Percentiles rank a stretch among this genome's conserved stretches.
Evolutionary conservation across 345 rosid species (phyloP).

Genomic region (Excoecaria agallocha): DNA sequence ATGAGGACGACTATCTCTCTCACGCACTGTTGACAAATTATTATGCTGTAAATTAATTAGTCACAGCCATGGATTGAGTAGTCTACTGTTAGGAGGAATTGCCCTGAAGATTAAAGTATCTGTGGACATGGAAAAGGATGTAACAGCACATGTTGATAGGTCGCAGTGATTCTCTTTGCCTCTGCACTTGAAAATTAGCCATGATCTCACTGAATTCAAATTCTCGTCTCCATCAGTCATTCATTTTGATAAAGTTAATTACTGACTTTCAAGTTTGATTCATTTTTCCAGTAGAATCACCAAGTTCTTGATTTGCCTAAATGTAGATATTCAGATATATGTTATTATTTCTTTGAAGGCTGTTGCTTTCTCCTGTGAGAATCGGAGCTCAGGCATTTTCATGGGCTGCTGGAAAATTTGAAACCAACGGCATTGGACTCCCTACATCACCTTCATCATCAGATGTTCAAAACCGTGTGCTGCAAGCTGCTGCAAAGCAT

Average conservation of each 20-base stretch:
- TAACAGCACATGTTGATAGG: too few relatives aligned
- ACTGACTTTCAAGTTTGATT: not conserved
- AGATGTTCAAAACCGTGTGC: slow-evolving; percentile 76
- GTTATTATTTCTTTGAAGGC: slow-evolving; percentile 31
- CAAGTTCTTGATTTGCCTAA: not conserved
- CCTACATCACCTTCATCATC: slow-evolving; percentile 90
- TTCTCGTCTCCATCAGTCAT: not conserved
- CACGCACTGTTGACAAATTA: not conserved
- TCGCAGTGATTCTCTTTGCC: not conserved
- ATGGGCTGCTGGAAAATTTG: slow-evolving; percentile 83
- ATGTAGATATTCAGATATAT: not conserved
- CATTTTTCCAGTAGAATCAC: not conserved
- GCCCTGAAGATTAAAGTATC: not conserved
- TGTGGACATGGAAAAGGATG: not conserved
- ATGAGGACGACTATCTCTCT: not conserved
- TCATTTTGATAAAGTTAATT: not conserved
- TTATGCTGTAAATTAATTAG: not conserved
- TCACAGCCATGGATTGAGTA: not conserved
- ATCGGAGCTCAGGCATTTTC: slow-evolving; percentile 75
- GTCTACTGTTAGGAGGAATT: not conserved
- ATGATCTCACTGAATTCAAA: not conserved
- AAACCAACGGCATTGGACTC: slow-evolving; percentile 72
- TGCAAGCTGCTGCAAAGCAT: slow-evolving; percentile 87
- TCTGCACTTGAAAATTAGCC: not conserved
- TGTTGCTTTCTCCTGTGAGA: slow-evolving; percentile 59